Conservation (phyloP, 2,329 filamentous ascomycete genomes). For the Pseudocercospora fuligena region DNA sequence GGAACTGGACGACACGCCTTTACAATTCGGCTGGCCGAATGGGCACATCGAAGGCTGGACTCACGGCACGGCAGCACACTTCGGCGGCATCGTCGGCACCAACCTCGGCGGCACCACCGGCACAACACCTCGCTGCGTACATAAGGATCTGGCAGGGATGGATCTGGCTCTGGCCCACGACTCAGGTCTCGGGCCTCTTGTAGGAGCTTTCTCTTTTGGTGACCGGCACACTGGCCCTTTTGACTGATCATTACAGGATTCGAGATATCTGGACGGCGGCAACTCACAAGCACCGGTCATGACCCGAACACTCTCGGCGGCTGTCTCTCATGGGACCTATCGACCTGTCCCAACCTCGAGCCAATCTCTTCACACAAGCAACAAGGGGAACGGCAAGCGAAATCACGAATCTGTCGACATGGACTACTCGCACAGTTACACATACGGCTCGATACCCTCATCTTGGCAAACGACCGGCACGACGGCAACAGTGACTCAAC, state of each 20-base stretch:
- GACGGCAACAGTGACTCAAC: slow-evolving; percentile 34
- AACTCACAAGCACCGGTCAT: slow-evolving; percentile 22
- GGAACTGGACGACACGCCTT: background rate
- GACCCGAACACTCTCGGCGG: slow-evolving; percentile 21
- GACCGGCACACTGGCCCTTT: slow-evolving; percentile 19
- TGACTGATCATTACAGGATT: slow-evolving; percentile 31
- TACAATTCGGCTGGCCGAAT: background rate
- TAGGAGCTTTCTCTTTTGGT: slow-evolving; percentile 28
- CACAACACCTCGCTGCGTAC: slow-evolving; percentile 25
- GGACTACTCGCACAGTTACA: slow-evolving; percentile 30
- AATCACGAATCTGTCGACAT: slow-evolving; percentile 32
- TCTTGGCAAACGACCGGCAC: slow-evolving; percentile 31
- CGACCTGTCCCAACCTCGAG: slow-evolving; percentile 17
- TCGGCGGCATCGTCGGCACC: slow-evolving; percentile 12
- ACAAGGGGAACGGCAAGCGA: slow-evolving; percentile 35
- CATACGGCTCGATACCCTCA: slow-evolving; percentile 31
- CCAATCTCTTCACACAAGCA: slow-evolving; percentile 19
- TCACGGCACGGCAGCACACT: background rate
- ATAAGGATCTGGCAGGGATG: slow-evolving; percentile 16
- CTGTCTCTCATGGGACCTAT: slow-evolving; percentile 20
- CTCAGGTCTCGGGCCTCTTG: slow-evolving; percentile 22
- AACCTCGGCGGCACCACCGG: slow-evolving; percentile 3
- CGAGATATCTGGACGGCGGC: slow-evolving; percentile 19
- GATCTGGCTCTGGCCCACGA: slow-evolving; percentile 15
- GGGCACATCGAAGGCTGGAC: background rate